A percentile compares a stretch with the other conserved stretches of the same genome.
Evolutionary conservation across 495 filamentous ascomycete species (phyloP).

Genomic region (Glutinoglossum americanum): DNA sequence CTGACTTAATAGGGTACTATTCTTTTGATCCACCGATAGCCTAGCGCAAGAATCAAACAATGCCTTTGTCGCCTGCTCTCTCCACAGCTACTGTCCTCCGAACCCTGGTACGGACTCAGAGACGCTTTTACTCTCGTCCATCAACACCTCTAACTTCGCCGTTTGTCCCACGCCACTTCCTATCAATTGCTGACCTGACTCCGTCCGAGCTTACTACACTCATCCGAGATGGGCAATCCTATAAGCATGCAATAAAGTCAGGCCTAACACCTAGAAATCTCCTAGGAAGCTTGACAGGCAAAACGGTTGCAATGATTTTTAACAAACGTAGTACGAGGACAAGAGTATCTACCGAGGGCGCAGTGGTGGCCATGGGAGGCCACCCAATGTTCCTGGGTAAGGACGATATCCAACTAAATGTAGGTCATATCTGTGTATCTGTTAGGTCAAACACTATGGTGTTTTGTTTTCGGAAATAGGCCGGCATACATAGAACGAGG

Average conservation of each 20-base stretch:
- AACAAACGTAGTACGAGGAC: constrained; percentile 86
- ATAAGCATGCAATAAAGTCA: constrained; percentile 62
- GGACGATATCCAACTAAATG: constrained; percentile 87
- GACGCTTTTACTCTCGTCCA: constrained; percentile 14
- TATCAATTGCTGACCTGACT: constrained; percentile 73
- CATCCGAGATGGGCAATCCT: constrained; percentile 52
- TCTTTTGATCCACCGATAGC: background rate
- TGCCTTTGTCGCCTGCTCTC: background rate
- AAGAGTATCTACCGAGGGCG: constrained; percentile 76
- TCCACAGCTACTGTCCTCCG: background rate
- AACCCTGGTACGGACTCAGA: constrained; percentile 5
- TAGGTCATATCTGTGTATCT: constrained; percentile 18
- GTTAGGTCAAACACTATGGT: background rate
- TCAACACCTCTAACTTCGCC: background rate
- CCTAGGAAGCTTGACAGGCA: constrained; percentile 35
- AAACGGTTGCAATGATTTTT: constrained; percentile 89
- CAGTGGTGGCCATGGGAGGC: constrained; percentile 61
- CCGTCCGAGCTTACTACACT: constrained; percentile 58
- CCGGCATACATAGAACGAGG: background rate
- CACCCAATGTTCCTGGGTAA: constrained; percentile 92
- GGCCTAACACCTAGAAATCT: constrained; percentile 36
- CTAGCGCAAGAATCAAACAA: background rate
- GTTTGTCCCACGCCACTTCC: constrained; percentile 50
- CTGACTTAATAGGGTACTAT: too few relatives aligned
- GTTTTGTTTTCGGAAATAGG: background rate